Conservation (phyloP, 192 early-diverging fungal species). For the Coemansia sp. region DNA sequence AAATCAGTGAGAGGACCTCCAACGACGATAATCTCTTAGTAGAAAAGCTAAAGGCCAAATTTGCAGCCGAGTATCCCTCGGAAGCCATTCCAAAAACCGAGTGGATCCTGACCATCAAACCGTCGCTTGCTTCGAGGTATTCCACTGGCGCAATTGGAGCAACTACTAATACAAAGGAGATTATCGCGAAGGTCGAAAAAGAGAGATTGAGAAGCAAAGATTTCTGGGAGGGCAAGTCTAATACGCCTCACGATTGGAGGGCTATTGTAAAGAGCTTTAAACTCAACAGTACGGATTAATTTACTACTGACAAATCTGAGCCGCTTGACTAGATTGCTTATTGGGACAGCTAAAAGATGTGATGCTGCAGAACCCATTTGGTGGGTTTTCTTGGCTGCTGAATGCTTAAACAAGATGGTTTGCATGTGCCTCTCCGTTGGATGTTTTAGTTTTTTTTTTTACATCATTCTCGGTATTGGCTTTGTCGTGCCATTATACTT, state of each 20-base stretch:
- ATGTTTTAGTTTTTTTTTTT: neutral
- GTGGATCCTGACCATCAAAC: slow-evolving; percentile 20
- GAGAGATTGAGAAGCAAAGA: slow-evolving; percentile 41
- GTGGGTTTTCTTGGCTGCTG: neutral
- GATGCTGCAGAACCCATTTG: neutral
- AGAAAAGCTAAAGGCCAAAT: slow-evolving; percentile 11
- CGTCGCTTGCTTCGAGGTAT: slow-evolving; percentile 11
- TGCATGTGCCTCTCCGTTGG: neutral
- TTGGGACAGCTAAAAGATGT: neutral
- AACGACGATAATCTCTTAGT: slow-evolving; percentile 22
- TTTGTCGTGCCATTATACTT: neutral
- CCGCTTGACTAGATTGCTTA: neutral
- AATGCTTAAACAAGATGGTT: neutral
- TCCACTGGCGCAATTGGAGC: neutral
- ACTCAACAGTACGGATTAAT: neutral
- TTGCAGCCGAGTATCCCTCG: neutral
- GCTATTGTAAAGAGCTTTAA: slow-evolving; percentile 24
- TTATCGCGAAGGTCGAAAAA: slow-evolving; percentile 17
- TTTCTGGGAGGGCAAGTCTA: slow-evolving; percentile 48
- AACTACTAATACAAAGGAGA: slow-evolving; percentile 10
- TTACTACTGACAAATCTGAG: neutral
- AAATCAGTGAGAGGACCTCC: slow-evolving; percentile 23
- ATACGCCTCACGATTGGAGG: slow-evolving; percentile 49
- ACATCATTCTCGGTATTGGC: neutral
- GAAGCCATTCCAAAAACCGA: neutral